Conservation (phyloP, 2,329 filamentous ascomycete genomes). For the Alternaria sp. region DNA sequence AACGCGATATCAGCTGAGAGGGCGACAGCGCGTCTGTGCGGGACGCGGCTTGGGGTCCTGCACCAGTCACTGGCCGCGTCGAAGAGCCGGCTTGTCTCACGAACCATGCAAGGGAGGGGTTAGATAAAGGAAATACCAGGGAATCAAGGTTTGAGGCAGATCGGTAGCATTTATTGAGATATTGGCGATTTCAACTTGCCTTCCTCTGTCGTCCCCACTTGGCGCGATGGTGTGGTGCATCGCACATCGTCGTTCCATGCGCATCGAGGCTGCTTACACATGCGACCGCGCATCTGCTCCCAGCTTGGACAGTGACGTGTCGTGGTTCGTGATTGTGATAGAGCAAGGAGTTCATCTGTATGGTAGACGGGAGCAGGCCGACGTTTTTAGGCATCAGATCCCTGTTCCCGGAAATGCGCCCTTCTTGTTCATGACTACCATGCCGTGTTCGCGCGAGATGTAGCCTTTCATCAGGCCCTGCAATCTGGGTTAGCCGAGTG, state of each 20-base stretch:
- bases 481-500: slow-evolving; percentile 22
- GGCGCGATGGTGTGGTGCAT: not conserved
- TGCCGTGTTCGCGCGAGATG: slow-evolving; percentile 87
- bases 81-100: slow-evolving; percentile 3
- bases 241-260: not conserved
- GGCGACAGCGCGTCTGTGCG: slow-evolving; percentile 34
- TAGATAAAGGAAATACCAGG: not conserved
- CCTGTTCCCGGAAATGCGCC: slow-evolving; percentile 94
- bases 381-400: slow-evolving; percentile 51
- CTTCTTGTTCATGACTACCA: slow-evolving; percentile 90
- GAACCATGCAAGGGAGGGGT: not conserved
- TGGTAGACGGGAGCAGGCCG: slow-evolving; percentile 8
- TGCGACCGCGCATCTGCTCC: not conserved
- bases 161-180: not conserved
- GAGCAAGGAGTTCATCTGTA: slow-evolving; percentile 14
- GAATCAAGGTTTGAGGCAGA: not conserved
- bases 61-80: slow-evolving; percentile 6
- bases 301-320: slow-evolving; percentile 9
- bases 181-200: not conserved
- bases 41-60: slow-evolving; percentile 6
- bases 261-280: not conserved
- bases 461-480: slow-evolving; percentile 97
- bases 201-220: not conserved
- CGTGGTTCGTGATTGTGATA: slow-evolving; percentile 9
- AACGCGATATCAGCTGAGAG: slow-evolving; percentile 45